Base-by-base conservation (phyloP, 2,329 filamentous ascomycete genomes). In the Thermothelomyces thermophilus region DNA sequence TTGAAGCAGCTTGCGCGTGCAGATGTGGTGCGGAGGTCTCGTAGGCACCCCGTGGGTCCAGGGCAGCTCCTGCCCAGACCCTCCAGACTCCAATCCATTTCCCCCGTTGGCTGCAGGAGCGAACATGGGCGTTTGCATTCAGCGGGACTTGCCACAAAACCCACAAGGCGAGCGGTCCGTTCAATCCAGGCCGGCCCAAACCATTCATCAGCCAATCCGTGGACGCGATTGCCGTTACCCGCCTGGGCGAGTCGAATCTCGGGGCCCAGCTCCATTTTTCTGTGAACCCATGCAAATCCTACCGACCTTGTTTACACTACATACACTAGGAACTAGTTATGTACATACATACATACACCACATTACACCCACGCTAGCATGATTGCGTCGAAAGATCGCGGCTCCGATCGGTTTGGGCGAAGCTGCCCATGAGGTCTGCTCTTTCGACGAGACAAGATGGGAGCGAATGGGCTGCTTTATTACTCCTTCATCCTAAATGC, bases 101-200 rank as follows among this genome's bases (percentile, higher is more conserved):
- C 24, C 34, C 22, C 28, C 34, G 36, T 53, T 50, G 41, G 34
- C 47, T 52, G 46, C 48, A 50, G 43, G 33, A 19, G 33, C 33
- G 42, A 53, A 16, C 36, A 28, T 30, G 34, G 37, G 47, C 35
- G 39, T 50, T 48, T 53, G 44, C 33, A 24, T 19, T 10, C 40
- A 39, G 48, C 51, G 48, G 44, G 47, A 54, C 51, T 56, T 51
- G 50, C 54, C 54, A 35, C 13, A n/a, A n/a, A n/a, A n/a, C 13
- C 33, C 33, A 52, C 54, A 56, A 56, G 54, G 54, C 54, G 54
- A 56, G 52, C 54, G 54, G 54, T 56, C 54, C 26, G 35, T 42
- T n/a, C 16, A 52, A 31, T 35, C 45, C 35, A 41, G 22, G 10
- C 41, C 46, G 14, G 24, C 31, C 49, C 8, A 31, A 24, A 10